These are phyloP conservation scores for Tothia fuscella DNA, from an alignment of 2,329 filamentous ascomycete genomes.

Conservation along the genomic window DNA sequence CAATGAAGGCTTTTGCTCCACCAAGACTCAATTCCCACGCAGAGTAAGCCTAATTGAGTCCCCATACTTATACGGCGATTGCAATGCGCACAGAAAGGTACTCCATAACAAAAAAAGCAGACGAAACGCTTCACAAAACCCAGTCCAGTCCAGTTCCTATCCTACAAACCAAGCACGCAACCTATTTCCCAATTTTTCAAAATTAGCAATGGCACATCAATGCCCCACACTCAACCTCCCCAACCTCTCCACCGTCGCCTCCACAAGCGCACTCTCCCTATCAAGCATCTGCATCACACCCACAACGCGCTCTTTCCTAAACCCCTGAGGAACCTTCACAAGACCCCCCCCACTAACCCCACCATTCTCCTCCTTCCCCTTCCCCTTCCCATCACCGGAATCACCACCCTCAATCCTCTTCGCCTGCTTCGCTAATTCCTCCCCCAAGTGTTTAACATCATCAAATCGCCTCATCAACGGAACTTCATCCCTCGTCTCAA, in stretches of 20 bases:
- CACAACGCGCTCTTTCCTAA: constrained; percentile 50
- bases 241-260: constrained; percentile 51
- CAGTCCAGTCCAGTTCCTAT: no score
- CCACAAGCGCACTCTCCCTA: constrained; percentile 55
- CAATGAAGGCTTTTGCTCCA: no score
- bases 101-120: no score
- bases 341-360: constrained; percentile 17
- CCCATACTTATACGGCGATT: no score
- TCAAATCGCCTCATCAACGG: constrained; percentile 44
- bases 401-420: no score
- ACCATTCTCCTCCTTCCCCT: constrained; percentile 11
- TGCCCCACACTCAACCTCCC: constrained; percentile 42
- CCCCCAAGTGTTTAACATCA: constrained; percentile 42
- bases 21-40: no score
- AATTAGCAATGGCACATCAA: no score
- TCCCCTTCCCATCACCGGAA: constrained; percentile 27
- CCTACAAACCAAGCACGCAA: no score
- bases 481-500: constrained; percentile 22
- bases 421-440: constrained; percentile 43
- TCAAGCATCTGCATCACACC: constrained; percentile 53
- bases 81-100: no score
- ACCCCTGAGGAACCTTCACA: constrained; percentile 45
- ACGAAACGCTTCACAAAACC: no score
- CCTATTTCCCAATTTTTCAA: no score
- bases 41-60: no score